phyloP scores from a whole-genome alignment of 2,329 filamentous ascomycete species.

The Domatiomyces catenatus region DNA sequence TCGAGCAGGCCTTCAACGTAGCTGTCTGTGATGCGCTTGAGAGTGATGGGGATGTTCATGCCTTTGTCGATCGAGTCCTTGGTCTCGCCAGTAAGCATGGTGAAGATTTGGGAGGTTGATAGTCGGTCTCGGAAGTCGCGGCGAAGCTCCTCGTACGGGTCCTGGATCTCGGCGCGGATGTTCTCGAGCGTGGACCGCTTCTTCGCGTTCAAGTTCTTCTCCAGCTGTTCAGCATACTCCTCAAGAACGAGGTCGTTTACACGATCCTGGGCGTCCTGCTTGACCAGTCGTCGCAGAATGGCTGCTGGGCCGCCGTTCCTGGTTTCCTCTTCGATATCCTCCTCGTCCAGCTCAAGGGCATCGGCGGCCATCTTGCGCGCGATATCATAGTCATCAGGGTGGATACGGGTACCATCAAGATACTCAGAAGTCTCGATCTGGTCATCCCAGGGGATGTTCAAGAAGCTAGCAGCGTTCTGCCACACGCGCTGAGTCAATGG shows the following conservation, averaged over 20 bases:
- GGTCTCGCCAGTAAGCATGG: constrained; percentile 92
- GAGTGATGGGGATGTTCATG: constrained; percentile 79
- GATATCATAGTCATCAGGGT: constrained; percentile 96
- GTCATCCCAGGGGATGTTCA: constrained; percentile 79
- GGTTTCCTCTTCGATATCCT: constrained; percentile 88
- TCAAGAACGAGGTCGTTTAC: constrained; percentile 93
- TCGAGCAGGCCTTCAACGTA: constrained; percentile 89
- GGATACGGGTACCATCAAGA: constrained; percentile 89
- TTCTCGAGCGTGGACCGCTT: constrained; percentile 94
- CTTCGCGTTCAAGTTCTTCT: constrained; percentile 80
- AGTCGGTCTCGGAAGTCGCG: constrained; percentile 55
- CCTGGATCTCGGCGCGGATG: constrained; percentile 82
- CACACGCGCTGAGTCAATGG: constrained; percentile 83
- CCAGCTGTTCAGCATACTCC: constrained; percentile 90
- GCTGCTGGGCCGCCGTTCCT: constrained; percentile 80
- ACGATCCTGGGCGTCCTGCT: constrained; percentile 82
- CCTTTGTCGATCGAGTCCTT: constrained; percentile 65
- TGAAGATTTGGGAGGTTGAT: constrained; percentile 67
- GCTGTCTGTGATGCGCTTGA: constrained; percentile 70
- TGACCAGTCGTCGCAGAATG: constrained; percentile 87
- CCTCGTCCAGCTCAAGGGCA: constrained; percentile 88
- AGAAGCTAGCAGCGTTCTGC: constrained; percentile 92
- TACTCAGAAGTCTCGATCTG: constrained; percentile 73
- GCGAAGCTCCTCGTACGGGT: constrained; percentile 85
- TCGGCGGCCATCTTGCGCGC: constrained; percentile 97